These are phyloP conservation scores for Schizothecium vesticola DNA, from an alignment of 495 filamentous ascomycete species.

Conservation along the genomic window DNA sequence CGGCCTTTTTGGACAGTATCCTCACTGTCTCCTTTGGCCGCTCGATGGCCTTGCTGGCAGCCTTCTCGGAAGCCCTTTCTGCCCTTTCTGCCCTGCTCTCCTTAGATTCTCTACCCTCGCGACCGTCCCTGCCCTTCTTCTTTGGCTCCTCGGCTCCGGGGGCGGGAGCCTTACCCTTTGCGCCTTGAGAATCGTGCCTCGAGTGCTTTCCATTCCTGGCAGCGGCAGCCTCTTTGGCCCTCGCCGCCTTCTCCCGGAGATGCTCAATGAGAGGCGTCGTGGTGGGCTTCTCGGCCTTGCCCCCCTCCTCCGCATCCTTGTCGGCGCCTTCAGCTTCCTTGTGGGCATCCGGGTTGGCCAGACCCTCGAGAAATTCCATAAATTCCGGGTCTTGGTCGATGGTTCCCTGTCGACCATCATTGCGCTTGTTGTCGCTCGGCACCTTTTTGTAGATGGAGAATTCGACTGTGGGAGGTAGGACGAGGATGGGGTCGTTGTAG, in stretches of 20 bases:
- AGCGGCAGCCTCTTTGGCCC: conserved; percentile 62
- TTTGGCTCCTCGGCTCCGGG: conserved; percentile 45
- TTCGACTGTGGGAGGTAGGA: conserved; percentile 72
- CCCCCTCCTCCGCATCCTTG: conserved; percentile 45
- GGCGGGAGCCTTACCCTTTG: conserved; percentile 45
- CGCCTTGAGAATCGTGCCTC: conserved; percentile 39
- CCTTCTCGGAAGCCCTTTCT: conserved; percentile 59
- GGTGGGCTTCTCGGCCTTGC: conserved; percentile 59
- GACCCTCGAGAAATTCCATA: conserved; percentile 80
- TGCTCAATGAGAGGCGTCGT: conserved; percentile 89
- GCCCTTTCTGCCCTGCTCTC: conserved; percentile 51
- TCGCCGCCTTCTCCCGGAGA: conserved; percentile 81
- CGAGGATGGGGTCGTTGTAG: conserved; percentile 57
- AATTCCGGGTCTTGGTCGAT: conserved; percentile 96
- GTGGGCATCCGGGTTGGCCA: conserved; percentile 65
- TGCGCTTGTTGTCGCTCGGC: conserved; percentile 61
- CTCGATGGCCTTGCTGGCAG: conserved; percentile 35
- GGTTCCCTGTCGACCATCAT: conserved; percentile 82
- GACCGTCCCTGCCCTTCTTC: conserved; percentile 34
- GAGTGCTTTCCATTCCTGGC: conserved; percentile 46
- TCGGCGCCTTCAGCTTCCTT: conserved; percentile 39
- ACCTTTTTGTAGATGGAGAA: conserved; percentile 76
- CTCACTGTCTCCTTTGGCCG: conserved; percentile 71
- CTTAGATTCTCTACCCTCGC: conserved; percentile 4
- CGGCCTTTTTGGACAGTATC: conserved; percentile 66